Base-by-base conservation (phyloP, 108 stramenopile species). In the Skeletonema menzelii region DNA sequence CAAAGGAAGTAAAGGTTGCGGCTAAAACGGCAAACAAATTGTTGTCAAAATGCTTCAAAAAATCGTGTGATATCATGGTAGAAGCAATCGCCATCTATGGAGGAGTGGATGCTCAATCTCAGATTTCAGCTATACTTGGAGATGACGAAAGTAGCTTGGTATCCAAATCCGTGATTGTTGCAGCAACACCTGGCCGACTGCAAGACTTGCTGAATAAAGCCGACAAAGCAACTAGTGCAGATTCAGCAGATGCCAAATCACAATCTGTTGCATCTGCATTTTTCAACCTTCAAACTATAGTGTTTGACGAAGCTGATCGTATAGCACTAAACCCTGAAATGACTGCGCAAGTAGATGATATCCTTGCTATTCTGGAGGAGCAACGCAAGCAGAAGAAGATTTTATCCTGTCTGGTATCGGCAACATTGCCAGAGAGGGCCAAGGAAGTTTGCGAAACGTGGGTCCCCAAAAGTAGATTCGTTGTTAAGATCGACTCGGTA, bases 251-350 rank as follows among this genome's bases (percentile, higher is more conserved):
- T 42, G 56, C 38, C 49, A 72, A 7, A 38, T 56, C 8, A 38
- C 63, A 24, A 75, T 83, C 56, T 59, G 56, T 34, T 59, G 76
- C 4, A 60, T 80, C 35, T 31, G 49, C 22, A 53, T 53, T 84
- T 35, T 27, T 67, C 22, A 55, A 69, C 19, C 62, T 78, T 8
- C 31, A 40, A 31, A 62, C 67, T 62, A 84, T 93, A 57, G 85
- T 97, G 22, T 65, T 95, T 57, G 96, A 97, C 84, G 96, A 97
- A 78, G 90, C 92, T 5, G 96, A 97, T 79, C 84, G 85, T 22
- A 53, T 53, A 2, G 49, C 49, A 22, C 62, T 87, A 91, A 30
- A 79, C 95, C 7, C 94, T 92, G 59, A 94, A 94, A 93, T 94
- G 95, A 20, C 94, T 96, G 79, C 77, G 73, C 26, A 77, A 70